phyloP scores from a whole-genome alignment of 2,329 filamentous ascomycete species.

The Ophiostoma pallidulum region DNA sequence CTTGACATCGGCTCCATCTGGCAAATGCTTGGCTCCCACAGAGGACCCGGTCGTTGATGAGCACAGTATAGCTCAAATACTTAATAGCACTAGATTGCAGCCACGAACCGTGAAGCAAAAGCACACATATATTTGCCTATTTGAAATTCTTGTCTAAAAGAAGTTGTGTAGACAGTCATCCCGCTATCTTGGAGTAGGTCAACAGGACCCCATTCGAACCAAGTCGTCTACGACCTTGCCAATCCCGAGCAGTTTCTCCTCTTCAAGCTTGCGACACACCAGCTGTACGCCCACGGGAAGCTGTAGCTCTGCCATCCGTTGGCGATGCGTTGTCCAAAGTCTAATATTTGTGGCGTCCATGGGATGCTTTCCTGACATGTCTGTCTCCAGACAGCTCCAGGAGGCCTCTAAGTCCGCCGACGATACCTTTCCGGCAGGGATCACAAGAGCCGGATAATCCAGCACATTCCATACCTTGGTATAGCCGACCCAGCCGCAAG shows the following conservation, averaged over 20 bases:
- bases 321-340: constrained; percentile 33
- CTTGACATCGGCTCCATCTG: too few species aligned
- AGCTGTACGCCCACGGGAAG: constrained; percentile 46
- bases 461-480: constrained; percentile 54
- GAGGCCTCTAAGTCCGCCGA: constrained; percentile 21
- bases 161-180: too few species aligned
- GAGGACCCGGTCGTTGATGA: too few species aligned
- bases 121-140: too few species aligned
- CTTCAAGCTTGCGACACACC: constrained; percentile 40
- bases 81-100: too few species aligned
- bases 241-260: constrained; percentile 44
- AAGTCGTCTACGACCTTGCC: constrained; percentile 27
- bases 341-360: constrained; percentile 43
- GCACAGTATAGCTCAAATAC: too few species aligned
- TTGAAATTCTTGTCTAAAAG: too few species aligned
- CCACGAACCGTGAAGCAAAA: too few species aligned
- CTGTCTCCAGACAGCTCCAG: too few species aligned
- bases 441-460: constrained; percentile 49
- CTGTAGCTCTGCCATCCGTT: constrained; percentile 27
- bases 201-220: background rate
- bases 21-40: too few species aligned
- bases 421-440: constrained; percentile 41
- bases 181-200: too few species aligned
- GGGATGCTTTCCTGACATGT: constrained; percentile 31
- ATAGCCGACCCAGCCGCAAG: constrained; percentile 43